Evolutionary conservation across 192 early-diverging fungal genomes (phyloP), one percentile per base, ranked within the genome.

Genomic region (Coemansia sp.): DNA sequence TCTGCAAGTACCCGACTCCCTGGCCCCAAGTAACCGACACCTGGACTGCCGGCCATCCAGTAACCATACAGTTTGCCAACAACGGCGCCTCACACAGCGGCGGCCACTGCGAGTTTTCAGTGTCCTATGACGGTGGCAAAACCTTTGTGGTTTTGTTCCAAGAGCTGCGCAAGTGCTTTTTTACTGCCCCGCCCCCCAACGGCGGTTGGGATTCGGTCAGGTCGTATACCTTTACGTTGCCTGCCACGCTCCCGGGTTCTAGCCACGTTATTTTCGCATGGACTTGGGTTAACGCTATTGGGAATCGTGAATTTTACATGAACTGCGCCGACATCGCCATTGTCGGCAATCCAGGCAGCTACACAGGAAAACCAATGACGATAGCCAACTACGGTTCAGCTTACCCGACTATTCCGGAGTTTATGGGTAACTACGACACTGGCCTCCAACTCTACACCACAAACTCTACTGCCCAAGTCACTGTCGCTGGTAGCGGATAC

Each of bases 271-370:
- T 78, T 0, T 75, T 85, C 32, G 79, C 75, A 1, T 90, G 88
- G 87, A 69, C 81, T 2, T 88, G 88, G 88, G 84, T 87, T 34
- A 87, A 87, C 58, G 86, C 87, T 2, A 50, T 82, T 8, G 86
- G 84, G 2, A 87, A 87, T 55, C 77, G 82, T 34, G 88, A 90
- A 70, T 87, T 80, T 41, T 90, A 90, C 62, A 85, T 77, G 56
- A 87, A 85, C 48, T 86, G 86, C 59, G 82, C 84, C 26, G 83
- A 81, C 44, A 76, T 88, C 44, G 44, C 59, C 0, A 81, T 80
- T 22, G 60, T 64, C 0, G 42, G 48, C 63, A 63, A 68, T 0
- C 27, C 33, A 5, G 43, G 58, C 2, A 50, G 53, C 8, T 67
- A 84, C 34, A 72, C 82, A 0, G 71, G 72, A n/a, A 69, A 69